Percentiles rank a stretch among this genome's conserved stretches.
Evolutionary conservation across 495 filamentous ascomycete genomes (phyloP).

Genomic region (Aspergillus leporis): DNA sequence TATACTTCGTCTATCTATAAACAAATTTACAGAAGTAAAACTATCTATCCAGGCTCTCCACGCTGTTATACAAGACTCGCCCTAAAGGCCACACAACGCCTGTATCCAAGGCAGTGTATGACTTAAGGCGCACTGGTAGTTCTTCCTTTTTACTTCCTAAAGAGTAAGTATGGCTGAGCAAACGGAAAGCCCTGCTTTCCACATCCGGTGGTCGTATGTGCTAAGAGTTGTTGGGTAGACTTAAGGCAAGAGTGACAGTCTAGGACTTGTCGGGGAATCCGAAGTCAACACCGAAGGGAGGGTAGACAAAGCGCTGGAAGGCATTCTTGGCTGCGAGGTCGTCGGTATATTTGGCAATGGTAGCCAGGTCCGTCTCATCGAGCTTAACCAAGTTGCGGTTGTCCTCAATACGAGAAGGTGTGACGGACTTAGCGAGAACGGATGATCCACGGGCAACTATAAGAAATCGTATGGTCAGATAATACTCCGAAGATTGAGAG

Average conservation of each 20-base stretch:
- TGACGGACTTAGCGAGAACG: conserved; percentile 80
- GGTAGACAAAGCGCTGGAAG: conserved; percentile 72
- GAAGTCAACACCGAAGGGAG: conserved; percentile 74
- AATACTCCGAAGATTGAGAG: not conserved
- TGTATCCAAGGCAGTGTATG: not conserved
- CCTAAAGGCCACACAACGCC: not conserved
- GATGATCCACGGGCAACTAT: conserved; percentile 69
- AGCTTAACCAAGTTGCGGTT: conserved; percentile 71
- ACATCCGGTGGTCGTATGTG: not conserved
- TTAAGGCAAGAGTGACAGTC: not conserved
- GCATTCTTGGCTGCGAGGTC: conserved; percentile 59
- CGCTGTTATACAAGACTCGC: conserved; percentile 1
- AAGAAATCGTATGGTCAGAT: conserved; percentile 2
- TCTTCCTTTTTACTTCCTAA: not conserved
- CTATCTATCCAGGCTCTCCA: not conserved
- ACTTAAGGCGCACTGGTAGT: not conserved
- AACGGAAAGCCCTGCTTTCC: not conserved
- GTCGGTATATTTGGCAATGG: conserved; percentile 60
- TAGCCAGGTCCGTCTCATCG: conserved; percentile 63
- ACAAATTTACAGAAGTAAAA: not conserved
- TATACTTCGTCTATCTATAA: conserved; percentile 4
- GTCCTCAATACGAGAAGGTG: conserved; percentile 68
- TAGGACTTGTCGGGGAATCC: conserved; percentile 73
- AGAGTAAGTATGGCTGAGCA: not conserved
- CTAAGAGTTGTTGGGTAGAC: not conserved